Evolutionary conservation across 148 eudicot species (phyloP).

Genomic region (Polygonum maritimum): DNA sequence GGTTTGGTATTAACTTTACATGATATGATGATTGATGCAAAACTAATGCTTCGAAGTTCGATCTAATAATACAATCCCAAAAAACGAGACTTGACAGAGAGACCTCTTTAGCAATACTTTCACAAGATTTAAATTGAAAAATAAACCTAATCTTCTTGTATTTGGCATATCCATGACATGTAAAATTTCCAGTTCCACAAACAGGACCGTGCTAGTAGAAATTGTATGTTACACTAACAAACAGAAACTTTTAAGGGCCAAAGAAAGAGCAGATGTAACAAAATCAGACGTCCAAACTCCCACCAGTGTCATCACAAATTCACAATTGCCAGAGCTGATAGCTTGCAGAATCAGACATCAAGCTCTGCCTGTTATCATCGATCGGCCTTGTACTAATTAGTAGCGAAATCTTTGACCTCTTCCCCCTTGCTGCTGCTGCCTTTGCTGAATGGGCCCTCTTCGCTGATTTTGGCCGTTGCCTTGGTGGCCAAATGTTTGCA

Average conservation of each 20-base stretch:
- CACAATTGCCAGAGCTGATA: neutral
- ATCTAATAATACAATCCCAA: neutral
- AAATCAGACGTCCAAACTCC: neutral
- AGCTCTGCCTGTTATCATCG: neutral
- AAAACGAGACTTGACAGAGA: neutral
- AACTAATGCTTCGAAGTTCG: neutral
- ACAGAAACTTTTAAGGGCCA: neutral
- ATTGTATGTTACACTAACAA: neutral
- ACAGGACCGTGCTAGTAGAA: neutral
- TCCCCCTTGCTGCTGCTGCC: conserved; percentile 39
- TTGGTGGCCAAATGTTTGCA: conserved; percentile 37
- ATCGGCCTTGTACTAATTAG: neutral
- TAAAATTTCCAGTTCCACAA: neutral
- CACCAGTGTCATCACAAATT: neutral
- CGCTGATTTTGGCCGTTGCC: neutral
- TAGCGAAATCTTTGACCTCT: conserved; percentile 42
- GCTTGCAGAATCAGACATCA: neutral
- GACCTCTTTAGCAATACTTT: neutral
- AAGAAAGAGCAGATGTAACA: neutral
- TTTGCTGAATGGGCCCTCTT: neutral
- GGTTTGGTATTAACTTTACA: neutral
- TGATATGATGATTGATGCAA: neutral
- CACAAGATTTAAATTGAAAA: neutral
- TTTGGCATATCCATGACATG: neutral
- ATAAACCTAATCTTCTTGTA: neutral